Conservation (phyloP, 208 protist species). For the Crithidia sp. region DNA sequence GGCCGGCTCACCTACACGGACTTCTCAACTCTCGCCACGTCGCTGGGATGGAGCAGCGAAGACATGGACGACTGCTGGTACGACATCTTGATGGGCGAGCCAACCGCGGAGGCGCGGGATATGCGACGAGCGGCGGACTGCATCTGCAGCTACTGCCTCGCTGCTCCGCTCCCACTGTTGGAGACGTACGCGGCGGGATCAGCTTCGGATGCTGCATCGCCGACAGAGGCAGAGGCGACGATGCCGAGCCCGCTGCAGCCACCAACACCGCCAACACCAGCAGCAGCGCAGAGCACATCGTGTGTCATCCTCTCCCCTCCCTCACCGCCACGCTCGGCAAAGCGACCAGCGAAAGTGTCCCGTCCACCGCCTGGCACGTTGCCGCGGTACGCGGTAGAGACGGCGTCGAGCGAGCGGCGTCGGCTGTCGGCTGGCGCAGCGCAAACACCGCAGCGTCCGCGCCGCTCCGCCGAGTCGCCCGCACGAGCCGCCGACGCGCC, state of each 20-base stretch:
- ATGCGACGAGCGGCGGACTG: constrained; percentile 54
- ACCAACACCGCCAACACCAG: neutral
- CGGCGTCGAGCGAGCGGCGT: constrained; percentile 30
- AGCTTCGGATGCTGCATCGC: neutral
- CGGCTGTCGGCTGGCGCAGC: neutral
- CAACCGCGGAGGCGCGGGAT: constrained; percentile 39
- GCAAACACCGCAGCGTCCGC: neutral
- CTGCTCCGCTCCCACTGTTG: constrained; percentile 20
- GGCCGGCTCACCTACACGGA: constrained; percentile 59
- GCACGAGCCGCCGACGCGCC: neutral
- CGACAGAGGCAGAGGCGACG: neutral
- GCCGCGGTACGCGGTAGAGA: constrained; percentile 32
- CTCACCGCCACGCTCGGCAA: neutral
- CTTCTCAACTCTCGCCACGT: constrained; percentile 38
- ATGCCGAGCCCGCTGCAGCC: neutral
- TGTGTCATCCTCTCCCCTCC: neutral
- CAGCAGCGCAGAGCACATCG: neutral
- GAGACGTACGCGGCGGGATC: neutral
- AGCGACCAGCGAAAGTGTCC: too few relatives aligned
- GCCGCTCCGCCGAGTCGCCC: neutral
- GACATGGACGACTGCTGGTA: constrained; percentile 86
- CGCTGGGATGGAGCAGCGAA: constrained; percentile 62
- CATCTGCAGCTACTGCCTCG: constrained; percentile 52
- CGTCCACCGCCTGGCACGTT: neutral
- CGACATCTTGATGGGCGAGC: constrained; percentile 65